These are phyloP conservation scores for Galeopsis tetrahit DNA, from an alignment of 257 asterid species.

Conservation along the genomic window DNA sequence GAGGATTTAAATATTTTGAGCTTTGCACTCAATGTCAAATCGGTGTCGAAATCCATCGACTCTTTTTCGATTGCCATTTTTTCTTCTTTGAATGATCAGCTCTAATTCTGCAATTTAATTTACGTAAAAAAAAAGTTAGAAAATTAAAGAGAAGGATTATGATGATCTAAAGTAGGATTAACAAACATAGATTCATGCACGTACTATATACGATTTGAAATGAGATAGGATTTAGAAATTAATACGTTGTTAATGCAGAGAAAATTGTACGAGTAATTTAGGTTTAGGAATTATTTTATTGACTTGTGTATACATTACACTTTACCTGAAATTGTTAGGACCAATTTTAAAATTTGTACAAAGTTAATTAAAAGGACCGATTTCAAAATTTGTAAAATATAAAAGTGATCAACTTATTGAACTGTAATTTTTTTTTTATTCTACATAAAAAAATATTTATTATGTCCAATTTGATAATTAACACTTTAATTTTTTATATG, in stretches of 20 bases:
- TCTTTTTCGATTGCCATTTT: slow-evolving; percentile 55
- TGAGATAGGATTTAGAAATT: background rate
- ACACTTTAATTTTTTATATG: too few species aligned
- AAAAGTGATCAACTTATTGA: too few species aligned
- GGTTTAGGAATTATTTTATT: background rate
- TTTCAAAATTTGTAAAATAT: too few species aligned
- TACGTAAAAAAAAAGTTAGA: background rate
- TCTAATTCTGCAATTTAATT: slow-evolving; percentile 1
- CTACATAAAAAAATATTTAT: too few species aligned
- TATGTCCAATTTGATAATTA: too few species aligned
- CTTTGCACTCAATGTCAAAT: slow-evolving; percentile 65
- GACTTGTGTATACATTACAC: background rate
- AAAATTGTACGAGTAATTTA: background rate
- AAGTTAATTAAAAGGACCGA: too few species aligned
- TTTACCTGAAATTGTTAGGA: too few species aligned
- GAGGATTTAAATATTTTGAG: slow-evolving; percentile 76
- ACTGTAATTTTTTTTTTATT: too few species aligned
- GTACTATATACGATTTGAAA: background rate
- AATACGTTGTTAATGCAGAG: background rate
- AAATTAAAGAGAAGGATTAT: background rate
- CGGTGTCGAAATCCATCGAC: slow-evolving; percentile 64
- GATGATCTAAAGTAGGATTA: background rate
- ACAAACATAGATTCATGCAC: background rate
- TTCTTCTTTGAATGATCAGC: slow-evolving; percentile 29
- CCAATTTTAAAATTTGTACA: too few species aligned